Evolutionary conservation across 176 grass and related monocot genomes (phyloP).

Genomic region (Zoysia pacifica): DNA sequence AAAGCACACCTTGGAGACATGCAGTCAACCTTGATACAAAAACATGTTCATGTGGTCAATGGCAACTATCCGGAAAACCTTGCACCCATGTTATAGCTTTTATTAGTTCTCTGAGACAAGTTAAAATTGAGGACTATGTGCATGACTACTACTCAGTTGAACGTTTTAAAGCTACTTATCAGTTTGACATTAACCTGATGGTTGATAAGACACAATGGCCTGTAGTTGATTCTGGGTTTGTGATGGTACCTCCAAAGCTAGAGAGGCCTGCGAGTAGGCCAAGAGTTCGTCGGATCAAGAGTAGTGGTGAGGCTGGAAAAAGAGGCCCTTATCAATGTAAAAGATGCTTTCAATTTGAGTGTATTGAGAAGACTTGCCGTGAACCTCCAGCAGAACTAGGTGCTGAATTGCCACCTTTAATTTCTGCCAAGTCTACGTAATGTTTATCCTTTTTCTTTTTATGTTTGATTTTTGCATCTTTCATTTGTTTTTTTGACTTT

Average conservation of each 20-base stretch:
- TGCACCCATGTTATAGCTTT: constrained; percentile 25
- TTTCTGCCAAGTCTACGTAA: background rate
- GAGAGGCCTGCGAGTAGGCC: background rate
- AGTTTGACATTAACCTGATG: background rate
- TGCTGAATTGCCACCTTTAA: background rate
- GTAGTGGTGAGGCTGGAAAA: constrained; percentile 9
- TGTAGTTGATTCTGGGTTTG: background rate
- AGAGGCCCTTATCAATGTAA: background rate
- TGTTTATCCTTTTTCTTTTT: background rate
- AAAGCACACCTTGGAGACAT: background rate
- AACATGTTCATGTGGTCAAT: background rate
- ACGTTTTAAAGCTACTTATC: background rate
- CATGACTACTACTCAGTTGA: constrained; percentile 2
- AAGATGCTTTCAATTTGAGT: background rate
- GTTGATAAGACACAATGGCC: background rate
- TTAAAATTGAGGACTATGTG: background rate
- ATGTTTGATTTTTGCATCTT: background rate
- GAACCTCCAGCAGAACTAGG: background rate
- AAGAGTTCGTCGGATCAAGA: constrained; percentile 4
- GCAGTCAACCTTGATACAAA: background rate
- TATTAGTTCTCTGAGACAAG: background rate
- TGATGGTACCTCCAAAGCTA: background rate
- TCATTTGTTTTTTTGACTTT: background rate
- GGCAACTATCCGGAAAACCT: background rate
- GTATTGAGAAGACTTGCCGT: constrained; percentile 4